Base-by-base conservation (phyloP, 2,329 filamentous ascomycete genomes). In the Whalleya microplaca region DNA sequence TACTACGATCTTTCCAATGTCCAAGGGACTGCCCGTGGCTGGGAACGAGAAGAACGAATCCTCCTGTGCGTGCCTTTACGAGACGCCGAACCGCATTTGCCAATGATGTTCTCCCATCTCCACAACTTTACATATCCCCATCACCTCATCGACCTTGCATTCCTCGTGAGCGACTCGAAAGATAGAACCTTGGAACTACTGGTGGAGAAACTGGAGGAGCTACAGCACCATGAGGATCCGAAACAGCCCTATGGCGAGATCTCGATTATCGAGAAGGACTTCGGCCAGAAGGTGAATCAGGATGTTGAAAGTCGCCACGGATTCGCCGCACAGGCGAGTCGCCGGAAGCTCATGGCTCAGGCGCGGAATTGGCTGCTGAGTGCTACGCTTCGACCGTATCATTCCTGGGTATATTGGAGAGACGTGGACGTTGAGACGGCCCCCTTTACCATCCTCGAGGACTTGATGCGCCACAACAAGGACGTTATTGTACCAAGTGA, bases 341-440 rank as follows among this genome's bases (percentile, higher is more conserved):
- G 95, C 67, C 86, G 95, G 74, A 99, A 99, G 78, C 83, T 96
- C 69, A 99, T 99, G 95, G 95, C 95, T 0, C 92, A 97, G 76
- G 95, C 95, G 48, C 85, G 95, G 61, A 99, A 99, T 75, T 99
- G 95, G 95, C 81, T 99, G 50, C 78, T 99, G 54, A 97, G 92
- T 69, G 94, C 95, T 41, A 94, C 95, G 20, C 78, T 99, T 51
- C 87, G 95, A 43, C 95, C 95, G 1, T 96, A 95, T 50, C 95
- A 99, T 72, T 97, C 93, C 63, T 99, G 95, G 95, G 95, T 99
- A 9, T 99, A 99, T 72, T 99, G 95, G 95, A 87, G 95, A 75
- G 95, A 99, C 77, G 95, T 96, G 21, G 95, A 99, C 76, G 95
- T 99, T 8, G 92, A 98, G 76, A 99, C 95, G 1, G 95, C 95